A percentile compares a stretch with the other conserved stretches of the same genome.
phyloP scores from a whole-genome alignment of 2,329 filamentous ascomycete genomes.

The Harringtonia aguacate region DNA sequence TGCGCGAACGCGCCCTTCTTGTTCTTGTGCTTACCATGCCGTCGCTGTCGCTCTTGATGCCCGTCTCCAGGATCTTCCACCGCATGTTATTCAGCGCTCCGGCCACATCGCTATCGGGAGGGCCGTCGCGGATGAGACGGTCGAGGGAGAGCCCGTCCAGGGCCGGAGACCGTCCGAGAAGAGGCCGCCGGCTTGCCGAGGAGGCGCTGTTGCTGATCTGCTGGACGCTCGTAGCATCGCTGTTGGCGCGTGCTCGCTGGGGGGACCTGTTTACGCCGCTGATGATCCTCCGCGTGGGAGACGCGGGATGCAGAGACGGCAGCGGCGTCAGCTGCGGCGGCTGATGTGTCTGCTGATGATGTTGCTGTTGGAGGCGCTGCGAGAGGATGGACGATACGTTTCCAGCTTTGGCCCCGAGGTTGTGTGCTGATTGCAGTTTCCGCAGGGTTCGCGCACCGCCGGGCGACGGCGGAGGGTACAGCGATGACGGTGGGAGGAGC shows the following conservation, averaged over 20 bases:
- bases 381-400: slow-evolving; percentile 46
- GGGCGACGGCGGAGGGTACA: slow-evolving; percentile 48
- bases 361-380: slow-evolving; percentile 33
- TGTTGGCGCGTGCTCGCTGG: slow-evolving; percentile 58
- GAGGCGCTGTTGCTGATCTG: slow-evolving; percentile 24
- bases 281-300: slow-evolving; percentile 24
- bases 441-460: slow-evolving; percentile 57
- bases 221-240: slow-evolving; percentile 45
- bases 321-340: slow-evolving; percentile 13
- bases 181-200: slow-evolving; percentile 31
- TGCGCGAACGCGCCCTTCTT: not conserved
- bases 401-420: slow-evolving; percentile 45
- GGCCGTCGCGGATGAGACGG: slow-evolving; percentile 68
- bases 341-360: slow-evolving; percentile 24
- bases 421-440: slow-evolving; percentile 66
- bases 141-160: slow-evolving; percentile 57
- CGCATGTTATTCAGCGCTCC: slow-evolving; percentile 60
- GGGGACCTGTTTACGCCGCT: slow-evolving; percentile 26
- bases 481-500: slow-evolving; percentile 22
- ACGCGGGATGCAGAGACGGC: slow-evolving; percentile 22
- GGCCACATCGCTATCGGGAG: slow-evolving; percentile 56
- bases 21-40: slow-evolving; percentile 63
- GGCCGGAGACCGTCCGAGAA: slow-evolving; percentile 31
- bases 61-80: slow-evolving; percentile 63
- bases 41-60: slow-evolving; percentile 65